Base-by-base conservation (phyloP, 345 rosid genomes). In the Mangifera indica region DNA sequence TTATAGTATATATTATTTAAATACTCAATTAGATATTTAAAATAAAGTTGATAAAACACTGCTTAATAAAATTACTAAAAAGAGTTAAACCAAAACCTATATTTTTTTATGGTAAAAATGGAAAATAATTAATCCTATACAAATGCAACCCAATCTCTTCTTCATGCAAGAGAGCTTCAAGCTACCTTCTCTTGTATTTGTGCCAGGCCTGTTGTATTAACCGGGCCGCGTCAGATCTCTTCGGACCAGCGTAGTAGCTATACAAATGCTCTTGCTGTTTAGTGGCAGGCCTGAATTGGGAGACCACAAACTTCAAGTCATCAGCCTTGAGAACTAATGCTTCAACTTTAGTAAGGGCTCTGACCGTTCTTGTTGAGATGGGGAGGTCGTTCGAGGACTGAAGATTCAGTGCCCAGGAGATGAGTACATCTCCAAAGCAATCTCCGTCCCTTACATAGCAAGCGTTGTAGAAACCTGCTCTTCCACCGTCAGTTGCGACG, bases 341-440 rank as follows among this genome's bases (percentile, higher is more conserved):
- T 72, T 85, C 85, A 4, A 85, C 86, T 71, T 85, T 82, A 20
- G 42, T 37, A 5, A 37, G 29, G 17, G 85, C 76, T 53, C 55
- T 78, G 15, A 85, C 83, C 0, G 86, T 83, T 71, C 88, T 73
- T 4, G 88, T 83, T 2, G 88, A 83, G 69, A 75, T 75, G 17
- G 18, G 18, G 18, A 18, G 53, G 5, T 49, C 18, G 7, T 49
- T 77, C 24, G 93, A 85, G 32, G 89, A 81, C 67, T 81, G 89
- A 56, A 91, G 89, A 77, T 85, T 89, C 25, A 89, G 67, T 0
- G 96, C 94, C 98, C 97, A 93, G 0, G 93, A 84, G 42, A 90
- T 79, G 62, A 94, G 91, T 72, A 87, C 93, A 73, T 89, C 97
- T 59, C 98, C 98, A 17, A 91, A 92, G 71, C 87, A 90, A 72